Conservation (phyloP, 495 filamentous ascomycete genomes). For the Penicillium arizonense region DNA sequence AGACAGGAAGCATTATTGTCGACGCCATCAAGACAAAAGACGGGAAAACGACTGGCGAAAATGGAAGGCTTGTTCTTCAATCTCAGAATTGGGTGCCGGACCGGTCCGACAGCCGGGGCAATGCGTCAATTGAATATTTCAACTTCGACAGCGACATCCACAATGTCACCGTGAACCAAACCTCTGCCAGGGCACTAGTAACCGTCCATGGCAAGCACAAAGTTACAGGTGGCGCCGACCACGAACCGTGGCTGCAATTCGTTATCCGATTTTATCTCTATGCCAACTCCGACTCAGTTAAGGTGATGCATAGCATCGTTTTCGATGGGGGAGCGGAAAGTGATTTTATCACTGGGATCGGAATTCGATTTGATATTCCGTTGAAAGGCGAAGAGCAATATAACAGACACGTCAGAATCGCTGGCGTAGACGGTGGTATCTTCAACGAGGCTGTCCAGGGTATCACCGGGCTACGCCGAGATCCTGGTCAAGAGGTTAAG, state of each 20-base stretch:
- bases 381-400: conserved; percentile 35
- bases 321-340: conserved; percentile 33
- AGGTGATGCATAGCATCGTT: conserved; percentile 36
- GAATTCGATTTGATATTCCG: conserved; percentile 39
- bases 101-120: conserved; percentile 16
- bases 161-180: conserved; percentile 18
- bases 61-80: conserved; percentile 39
- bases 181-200: conserved; percentile 30
- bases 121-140: conserved; percentile 17
- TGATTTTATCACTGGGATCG: conserved; percentile 37
- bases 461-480: conserved; percentile 39
- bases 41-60: conserved; percentile 38
- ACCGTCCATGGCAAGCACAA: conserved; percentile 30
- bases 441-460: conserved; percentile 42
- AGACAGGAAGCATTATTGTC: conserved; percentile 30
- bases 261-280: conserved; percentile 45
- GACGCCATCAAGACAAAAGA: conserved; percentile 27
- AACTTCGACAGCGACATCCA: conserved; percentile 21
- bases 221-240: conserved; percentile 4
- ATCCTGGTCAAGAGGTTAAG: conserved; percentile 32
- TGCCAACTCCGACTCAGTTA: conserved; percentile 35
- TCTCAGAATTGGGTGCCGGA: conserved; percentile 33
- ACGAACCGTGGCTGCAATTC: conserved; percentile 37
- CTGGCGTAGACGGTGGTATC: conserved; percentile 35
- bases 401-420: conserved; percentile 39